These are phyloP conservation scores for Verticillium nonalfalfae DNA, from an alignment of 2,329 filamentous ascomycete genomes.

Conservation along the genomic window DNA sequence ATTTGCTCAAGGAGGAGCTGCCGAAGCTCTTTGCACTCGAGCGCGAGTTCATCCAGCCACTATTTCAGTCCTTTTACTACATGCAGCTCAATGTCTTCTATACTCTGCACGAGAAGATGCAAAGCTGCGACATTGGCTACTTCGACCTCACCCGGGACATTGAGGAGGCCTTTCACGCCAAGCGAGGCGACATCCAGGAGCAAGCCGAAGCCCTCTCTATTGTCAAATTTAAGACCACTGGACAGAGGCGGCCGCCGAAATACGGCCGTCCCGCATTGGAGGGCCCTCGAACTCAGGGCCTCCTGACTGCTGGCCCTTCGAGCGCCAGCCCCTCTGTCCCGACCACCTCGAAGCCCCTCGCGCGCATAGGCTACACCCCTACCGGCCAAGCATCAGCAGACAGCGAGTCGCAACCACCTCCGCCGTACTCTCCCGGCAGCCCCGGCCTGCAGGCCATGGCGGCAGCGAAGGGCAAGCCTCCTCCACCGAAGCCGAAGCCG, in stretches of 20 bases:
- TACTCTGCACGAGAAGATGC: conserved; percentile 96
- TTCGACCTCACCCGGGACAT: conserved; percentile 90
- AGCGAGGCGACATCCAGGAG: conserved; percentile 83
- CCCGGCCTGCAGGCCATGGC: conserved; percentile 38
- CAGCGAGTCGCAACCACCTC: conserved; percentile 54
- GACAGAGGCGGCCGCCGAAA: conserved; percentile 55
- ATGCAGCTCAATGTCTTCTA: conserved; percentile 99
- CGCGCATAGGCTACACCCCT: conserved; percentile 7
- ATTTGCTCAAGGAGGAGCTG: conserved; percentile 90
- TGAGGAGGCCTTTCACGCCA: conserved; percentile 83
- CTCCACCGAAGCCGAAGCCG: conserved; percentile 74
- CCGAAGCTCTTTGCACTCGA: conserved; percentile 88
- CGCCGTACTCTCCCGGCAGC: conserved; percentile 58
- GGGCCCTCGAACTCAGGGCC: conserved; percentile 37
- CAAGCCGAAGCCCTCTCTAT: conserved; percentile 79
- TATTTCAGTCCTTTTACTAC: conserved; percentile 99
- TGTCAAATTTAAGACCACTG: conserved; percentile 85
- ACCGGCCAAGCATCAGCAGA: conserved; percentile 29
- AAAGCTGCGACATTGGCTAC: conserved; percentile 93
- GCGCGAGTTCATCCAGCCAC: conserved; percentile 87
- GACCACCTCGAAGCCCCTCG: conserved; percentile 2
- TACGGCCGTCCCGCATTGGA: conserved; percentile 50
- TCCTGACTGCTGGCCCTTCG: conserved; percentile 44
- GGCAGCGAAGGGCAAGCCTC: conserved; percentile 59
- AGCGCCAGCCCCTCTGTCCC: conserved; percentile 18